Percentiles rank a stretch among this genome's conserved stretches.
phyloP scores from a whole-genome alignment of 176 grass and related monocot species.

The maize (Zea mays) region DNA sequence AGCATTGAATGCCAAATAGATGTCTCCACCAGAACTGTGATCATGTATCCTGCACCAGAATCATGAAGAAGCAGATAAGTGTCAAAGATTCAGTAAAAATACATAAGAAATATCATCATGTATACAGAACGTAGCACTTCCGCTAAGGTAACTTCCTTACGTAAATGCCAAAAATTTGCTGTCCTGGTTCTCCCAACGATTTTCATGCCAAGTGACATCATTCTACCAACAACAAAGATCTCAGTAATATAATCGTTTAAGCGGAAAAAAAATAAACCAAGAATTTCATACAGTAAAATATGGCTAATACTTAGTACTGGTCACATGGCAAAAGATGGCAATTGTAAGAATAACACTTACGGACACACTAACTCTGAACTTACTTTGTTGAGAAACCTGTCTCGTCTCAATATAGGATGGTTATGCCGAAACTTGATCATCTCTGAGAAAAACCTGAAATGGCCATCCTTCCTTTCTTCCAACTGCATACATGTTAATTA shows the following conservation, averaged over 20 bases:
- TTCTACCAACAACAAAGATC: conserved; percentile 55
- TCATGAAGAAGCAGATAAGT: conserved; percentile 24
- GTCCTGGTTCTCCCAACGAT: conserved; percentile 74
- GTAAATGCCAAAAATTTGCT: conserved; percentile 98
- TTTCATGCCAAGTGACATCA: conserved; percentile 95
- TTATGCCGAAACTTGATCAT: conserved; percentile 86
- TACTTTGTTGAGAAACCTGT: conserved; percentile 87
- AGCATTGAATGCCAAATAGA: conserved; percentile 91
- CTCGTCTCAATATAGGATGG: conserved; percentile 59
- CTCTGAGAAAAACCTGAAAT: conserved; percentile 94
- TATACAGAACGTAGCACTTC: conserved; percentile 2
- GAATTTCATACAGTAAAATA: conserved; percentile 17
- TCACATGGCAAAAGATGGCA: neutral
- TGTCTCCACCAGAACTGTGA: conserved; percentile 60
- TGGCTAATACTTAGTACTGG: neutral
- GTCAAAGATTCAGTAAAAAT: conserved; percentile 1
- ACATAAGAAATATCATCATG: conserved; percentile 20
- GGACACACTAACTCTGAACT: conserved; percentile 27
- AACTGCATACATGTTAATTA: conserved; percentile 51
- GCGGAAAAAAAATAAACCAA: conserved; percentile 18
- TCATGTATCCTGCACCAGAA: conserved; percentile 72
- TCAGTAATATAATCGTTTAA: conserved; percentile 23
- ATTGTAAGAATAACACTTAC: conserved; percentile 10
- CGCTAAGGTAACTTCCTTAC: conserved; percentile 54
- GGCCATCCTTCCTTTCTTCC: conserved; percentile 63